These are phyloP conservation scores for Melastoma malabathricum DNA, from an alignment of 345 rosid species.

Conservation along the genomic window DNA sequence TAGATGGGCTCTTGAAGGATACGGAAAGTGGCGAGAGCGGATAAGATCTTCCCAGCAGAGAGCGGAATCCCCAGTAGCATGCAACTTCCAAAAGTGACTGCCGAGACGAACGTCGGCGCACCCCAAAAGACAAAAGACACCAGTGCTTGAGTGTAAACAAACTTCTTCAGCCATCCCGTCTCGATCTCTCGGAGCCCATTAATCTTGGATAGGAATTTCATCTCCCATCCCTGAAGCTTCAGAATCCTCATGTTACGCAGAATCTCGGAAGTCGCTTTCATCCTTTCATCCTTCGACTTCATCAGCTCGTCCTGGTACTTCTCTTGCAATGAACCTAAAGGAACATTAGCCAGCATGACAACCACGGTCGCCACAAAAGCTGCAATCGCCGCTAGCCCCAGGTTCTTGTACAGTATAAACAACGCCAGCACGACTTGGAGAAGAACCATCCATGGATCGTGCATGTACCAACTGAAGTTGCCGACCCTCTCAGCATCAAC, in stretches of 20 bases:
- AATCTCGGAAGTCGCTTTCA: constrained; percentile 57
- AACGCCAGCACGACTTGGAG: constrained; percentile 43
- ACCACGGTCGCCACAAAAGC: constrained; percentile 36
- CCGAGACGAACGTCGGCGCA: constrained; percentile 54
- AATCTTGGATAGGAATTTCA: constrained; percentile 58
- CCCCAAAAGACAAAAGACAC: constrained; percentile 48
- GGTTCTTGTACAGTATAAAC: constrained; percentile 42
- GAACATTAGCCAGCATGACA: constrained; percentile 44
- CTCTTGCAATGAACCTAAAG: constrained; percentile 45
- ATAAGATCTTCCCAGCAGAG: constrained; percentile 56
- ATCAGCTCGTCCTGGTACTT: constrained; percentile 56
- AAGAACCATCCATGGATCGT: constrained; percentile 46
- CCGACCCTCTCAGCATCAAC: constrained; percentile 59
- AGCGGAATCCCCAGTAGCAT: constrained; percentile 45
- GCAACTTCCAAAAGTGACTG: constrained; percentile 46
- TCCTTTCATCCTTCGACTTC: constrained; percentile 52
- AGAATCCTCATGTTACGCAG: constrained; percentile 66
- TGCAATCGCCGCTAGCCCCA: constrained; percentile 47
- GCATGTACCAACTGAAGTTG: constrained; percentile 44
- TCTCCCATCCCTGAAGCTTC: constrained; percentile 73
- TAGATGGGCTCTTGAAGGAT: constrained; percentile 54
- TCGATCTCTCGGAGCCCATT: constrained; percentile 31
- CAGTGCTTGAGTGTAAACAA: constrained; percentile 33
- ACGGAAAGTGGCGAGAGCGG: constrained; percentile 62
- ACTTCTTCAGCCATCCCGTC: constrained; percentile 49